Evolutionary conservation across 2,329 filamentous ascomycete genomes (phyloP), one percentile per base, ranked within the genome.

Genomic region (Macrophomina tecta): DNA sequence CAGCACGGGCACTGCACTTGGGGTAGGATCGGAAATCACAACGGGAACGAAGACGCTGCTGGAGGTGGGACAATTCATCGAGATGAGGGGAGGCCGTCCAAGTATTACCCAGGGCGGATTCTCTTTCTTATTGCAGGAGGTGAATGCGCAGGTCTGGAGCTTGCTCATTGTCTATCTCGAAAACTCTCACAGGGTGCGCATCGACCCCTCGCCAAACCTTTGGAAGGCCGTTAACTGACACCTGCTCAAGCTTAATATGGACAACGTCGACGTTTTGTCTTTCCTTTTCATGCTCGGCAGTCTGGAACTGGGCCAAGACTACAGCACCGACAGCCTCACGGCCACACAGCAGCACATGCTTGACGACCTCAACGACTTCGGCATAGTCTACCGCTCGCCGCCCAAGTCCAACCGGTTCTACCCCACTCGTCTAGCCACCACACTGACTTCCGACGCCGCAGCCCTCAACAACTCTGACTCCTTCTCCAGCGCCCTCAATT

Each of bases 91-190:
- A 52, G 80, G 80, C 30, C 78, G 80, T 65, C 85, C 93, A 9
- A 88, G 87, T 64, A 99, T 99, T 73, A 99, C 95, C 0, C 90
- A 97, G 75, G 89, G 92, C 2, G 95, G 95, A 7, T 99, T 99
- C 76, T 94, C 92, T 0, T 99, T 99, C 74, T 84, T 99, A 66
- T 84, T 99, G 8, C 94, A 98, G 74, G 94, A 97, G 75, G 90
- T 94, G 68, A 98, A 97, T 77, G 93, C 94, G 0, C 95, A 99
- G 78, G 93, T 99, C 42, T 99, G 95, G 95, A 95, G 93, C 32
- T 84, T 99, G 55, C 84, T 99, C 42, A 90, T 99, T 36, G 89
- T 97, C 38, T 99, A 97, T 84, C 89, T 99, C 61, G 92, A 96
- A 71, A 91, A 93, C 69, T 91, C 91, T 52, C 55, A 55, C 7